Evolutionary conservation across 495 filamentous ascomycete genomes (phyloP).

Genomic region (Podospora comata): DNA sequence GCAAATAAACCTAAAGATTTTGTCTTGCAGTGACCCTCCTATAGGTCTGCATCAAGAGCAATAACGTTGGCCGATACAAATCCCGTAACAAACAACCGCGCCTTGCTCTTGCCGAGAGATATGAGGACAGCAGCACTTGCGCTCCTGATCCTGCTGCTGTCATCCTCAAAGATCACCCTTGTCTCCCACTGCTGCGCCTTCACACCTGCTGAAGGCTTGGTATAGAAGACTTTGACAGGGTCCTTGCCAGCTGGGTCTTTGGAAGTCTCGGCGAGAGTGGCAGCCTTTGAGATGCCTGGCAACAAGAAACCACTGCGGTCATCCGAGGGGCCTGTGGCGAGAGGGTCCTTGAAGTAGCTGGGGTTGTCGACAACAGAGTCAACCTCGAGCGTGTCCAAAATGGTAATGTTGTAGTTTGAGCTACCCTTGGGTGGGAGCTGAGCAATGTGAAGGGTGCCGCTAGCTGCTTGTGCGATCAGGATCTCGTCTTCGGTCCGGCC

Average conservation of each 20-base stretch:
- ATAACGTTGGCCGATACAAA: conserved; percentile 52
- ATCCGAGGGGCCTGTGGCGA: conserved; percentile 49
- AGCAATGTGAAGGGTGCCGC: conserved; percentile 31
- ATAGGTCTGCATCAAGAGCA: conserved; percentile 54
- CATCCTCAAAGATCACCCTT: conserved; percentile 56
- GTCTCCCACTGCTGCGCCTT: conserved; percentile 37
- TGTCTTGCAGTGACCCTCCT: background rate
- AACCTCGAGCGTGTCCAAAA: conserved; percentile 43
- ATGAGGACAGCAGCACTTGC: conserved; percentile 55
- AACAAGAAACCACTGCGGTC: conserved; percentile 55
- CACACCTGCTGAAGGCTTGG: conserved; percentile 22
- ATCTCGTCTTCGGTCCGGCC: conserved; percentile 48
- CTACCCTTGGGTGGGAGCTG: conserved; percentile 34
- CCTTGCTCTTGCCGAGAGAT: conserved; percentile 45
- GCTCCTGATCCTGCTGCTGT: conserved; percentile 50
- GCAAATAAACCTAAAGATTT: background rate
- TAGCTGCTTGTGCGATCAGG: conserved; percentile 41
- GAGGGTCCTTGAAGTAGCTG: conserved; percentile 51
- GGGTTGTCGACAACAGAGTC: conserved; percentile 56
- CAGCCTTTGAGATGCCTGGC: conserved; percentile 45
- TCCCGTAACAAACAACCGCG: conserved; percentile 59
- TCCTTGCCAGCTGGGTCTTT: conserved; percentile 42
- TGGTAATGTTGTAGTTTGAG: conserved; percentile 38
- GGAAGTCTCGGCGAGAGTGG: conserved; percentile 34
- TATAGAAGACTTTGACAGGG: conserved; percentile 49